These are phyloP conservation scores for Bacidia rubella DNA, from an alignment of 495 filamentous ascomycete genomes.

Conservation along the genomic window DNA sequence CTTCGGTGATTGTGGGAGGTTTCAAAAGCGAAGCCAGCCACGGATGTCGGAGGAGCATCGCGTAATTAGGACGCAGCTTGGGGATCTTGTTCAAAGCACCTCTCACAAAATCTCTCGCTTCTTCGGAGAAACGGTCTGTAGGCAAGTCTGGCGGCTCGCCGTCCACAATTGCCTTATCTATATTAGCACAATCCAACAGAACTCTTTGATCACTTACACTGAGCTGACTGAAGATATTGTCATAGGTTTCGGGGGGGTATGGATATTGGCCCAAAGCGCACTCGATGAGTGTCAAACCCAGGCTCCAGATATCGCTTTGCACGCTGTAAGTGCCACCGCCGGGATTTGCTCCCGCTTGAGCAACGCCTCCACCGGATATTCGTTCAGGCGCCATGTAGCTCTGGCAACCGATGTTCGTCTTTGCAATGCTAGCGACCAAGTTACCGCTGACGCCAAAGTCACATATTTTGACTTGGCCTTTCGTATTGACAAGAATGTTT, in stretches of 20 bases:
- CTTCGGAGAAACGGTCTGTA: conserved; percentile 56
- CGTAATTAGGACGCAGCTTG: conserved; percentile 77
- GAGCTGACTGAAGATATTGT: conserved; percentile 95
- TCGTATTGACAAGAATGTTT: conserved; percentile 84
- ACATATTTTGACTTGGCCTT: conserved; percentile 92
- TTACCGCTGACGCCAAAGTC: conserved; percentile 98
- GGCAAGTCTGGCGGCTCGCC: conserved; percentile 85
- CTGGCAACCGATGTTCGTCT: conserved; percentile 98
- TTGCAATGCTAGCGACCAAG: conserved; percentile 90
- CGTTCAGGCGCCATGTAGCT: conserved; percentile 99
- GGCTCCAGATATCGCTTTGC: conserved; percentile 94
- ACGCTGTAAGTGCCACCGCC: conserved; percentile 87
- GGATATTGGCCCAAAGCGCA: conserved; percentile 93
- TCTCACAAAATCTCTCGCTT: conserved; percentile 74
- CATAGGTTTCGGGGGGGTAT: conserved; percentile 95
- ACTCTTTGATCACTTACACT: conserved; percentile 51
- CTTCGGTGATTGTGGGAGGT: conserved; percentile 69
- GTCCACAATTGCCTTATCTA: conserved; percentile 83
- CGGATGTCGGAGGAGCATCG: conserved; percentile 72
- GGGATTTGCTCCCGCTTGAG: conserved; percentile 55
- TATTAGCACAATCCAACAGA: conserved; percentile 2
- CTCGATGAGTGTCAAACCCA: conserved; percentile 91
- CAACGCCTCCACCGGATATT: conserved; percentile 73
- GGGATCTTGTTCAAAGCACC: conserved; percentile 89
- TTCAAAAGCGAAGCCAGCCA: conserved; percentile 75